These are phyloP conservation scores for Dipteronia dyeriana DNA, from an alignment of 345 rosid species.

Conservation along the genomic window DNA sequence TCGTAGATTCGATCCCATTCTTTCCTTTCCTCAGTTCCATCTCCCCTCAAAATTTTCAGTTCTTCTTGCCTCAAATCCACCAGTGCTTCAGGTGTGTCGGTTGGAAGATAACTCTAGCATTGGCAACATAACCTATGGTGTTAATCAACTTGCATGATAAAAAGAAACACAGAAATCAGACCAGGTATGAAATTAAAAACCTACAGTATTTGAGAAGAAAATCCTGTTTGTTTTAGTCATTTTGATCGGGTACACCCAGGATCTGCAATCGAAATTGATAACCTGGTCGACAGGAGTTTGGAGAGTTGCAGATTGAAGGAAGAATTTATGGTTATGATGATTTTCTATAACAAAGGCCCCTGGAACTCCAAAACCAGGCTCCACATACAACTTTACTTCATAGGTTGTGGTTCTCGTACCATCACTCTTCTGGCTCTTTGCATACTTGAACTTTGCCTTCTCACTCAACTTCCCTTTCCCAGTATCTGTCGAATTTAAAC, in stretches of 20 bases:
- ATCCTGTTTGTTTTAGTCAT: conserved; percentile 38
- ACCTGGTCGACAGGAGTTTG: conserved; percentile 10
- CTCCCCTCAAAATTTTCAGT: conserved; percentile 46
- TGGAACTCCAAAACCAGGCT: conserved; percentile 47
- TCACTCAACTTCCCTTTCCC: conserved; percentile 48
- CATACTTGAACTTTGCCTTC: conserved; percentile 37
- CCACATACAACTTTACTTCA: conserved; percentile 35
- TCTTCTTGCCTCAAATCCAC: conserved; percentile 44
- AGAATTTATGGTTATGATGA: conserved; percentile 46
- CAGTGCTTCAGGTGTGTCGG: conserved; percentile 46
- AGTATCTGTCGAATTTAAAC: conserved; percentile 30
- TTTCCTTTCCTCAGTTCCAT: conserved; percentile 44
- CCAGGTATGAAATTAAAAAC: conserved; percentile 6
- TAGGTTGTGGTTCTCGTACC: conserved; percentile 34
- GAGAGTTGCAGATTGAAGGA: conserved; percentile 48
- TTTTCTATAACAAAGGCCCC: conserved; percentile 51
- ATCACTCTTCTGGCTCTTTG: conserved; percentile 34
- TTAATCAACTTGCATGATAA: neutral
- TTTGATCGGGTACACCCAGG: conserved; percentile 60
- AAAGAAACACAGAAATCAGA: neutral
- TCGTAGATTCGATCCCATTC: conserved; percentile 60
- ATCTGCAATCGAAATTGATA: conserved; percentile 51
- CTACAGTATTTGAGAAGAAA: conserved; percentile 56
- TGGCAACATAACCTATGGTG: neutral
- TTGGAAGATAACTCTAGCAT: conserved; percentile 51